Evolutionary conservation across 1,284 basidiomycete genomes (phyloP).

Genomic region (Schizophyllum amplum): DNA sequence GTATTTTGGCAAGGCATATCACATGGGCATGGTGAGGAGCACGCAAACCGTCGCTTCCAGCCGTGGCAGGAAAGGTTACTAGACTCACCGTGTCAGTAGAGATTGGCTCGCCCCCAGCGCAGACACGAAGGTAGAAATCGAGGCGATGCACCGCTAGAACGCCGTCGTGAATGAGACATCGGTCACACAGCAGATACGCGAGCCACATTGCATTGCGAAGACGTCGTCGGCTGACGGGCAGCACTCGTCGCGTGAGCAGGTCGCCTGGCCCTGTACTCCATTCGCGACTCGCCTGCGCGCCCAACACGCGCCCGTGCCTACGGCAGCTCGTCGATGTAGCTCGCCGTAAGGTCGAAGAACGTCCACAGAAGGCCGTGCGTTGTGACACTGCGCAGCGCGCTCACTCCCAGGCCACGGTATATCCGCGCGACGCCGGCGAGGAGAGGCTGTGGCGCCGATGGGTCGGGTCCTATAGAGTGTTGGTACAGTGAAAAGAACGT

Average conservation of each 20-base stretch:
- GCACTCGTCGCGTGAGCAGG: too few species aligned
- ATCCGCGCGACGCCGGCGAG: conserved; percentile 65
- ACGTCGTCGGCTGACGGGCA: too few species aligned
- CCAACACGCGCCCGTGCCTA: background rate
- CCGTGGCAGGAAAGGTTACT: too few species aligned
- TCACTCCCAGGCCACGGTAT: conserved; percentile 82
- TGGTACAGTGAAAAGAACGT: background rate
- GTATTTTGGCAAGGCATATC: background rate
- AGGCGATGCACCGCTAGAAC: too few species aligned
- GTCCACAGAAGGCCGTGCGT: conserved; percentile 82
- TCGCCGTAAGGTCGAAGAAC: conserved; percentile 67
- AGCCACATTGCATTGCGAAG: too few species aligned
- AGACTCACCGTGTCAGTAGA: too few species aligned
- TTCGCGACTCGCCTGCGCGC: background rate
- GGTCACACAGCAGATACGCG: too few species aligned
- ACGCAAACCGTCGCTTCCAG: too few species aligned
- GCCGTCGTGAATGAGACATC: too few species aligned
- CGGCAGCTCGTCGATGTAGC: conserved; percentile 68
- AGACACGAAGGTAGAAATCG: too few species aligned
- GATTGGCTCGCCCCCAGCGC: too few species aligned
- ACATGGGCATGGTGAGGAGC: too few species aligned
- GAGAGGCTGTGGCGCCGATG: conserved; percentile 60
- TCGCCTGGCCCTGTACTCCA: background rate
- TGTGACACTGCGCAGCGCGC: conserved; percentile 73
- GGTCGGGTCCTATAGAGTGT: conserved; percentile 55